Conservation (phyloP, 768 basidiomycete genomes). For the Boletus subcaerulescens region DNA sequence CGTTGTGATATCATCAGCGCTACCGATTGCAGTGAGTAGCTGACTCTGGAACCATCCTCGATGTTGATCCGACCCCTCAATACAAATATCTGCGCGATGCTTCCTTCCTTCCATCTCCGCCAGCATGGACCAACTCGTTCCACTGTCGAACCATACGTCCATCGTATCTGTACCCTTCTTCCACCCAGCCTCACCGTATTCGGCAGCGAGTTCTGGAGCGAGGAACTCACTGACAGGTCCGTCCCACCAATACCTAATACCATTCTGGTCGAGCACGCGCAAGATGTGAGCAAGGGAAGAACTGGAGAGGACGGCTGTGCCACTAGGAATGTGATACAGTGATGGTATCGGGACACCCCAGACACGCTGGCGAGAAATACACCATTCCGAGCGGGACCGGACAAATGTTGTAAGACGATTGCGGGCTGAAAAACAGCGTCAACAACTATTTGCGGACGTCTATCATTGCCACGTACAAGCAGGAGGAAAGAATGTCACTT, state of each 20-base stretch:
- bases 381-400: slow-evolving; percentile 92
- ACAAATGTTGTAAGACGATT: slow-evolving; percentile 88
- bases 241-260: slow-evolving; percentile 89
- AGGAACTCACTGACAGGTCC: slow-evolving; percentile 83
- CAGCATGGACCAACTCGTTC: slow-evolving; percentile 89
- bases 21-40: slow-evolving; percentile 73
- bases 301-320: slow-evolving; percentile 60
- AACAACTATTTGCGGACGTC: not conserved
- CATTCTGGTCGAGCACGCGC: slow-evolving; percentile 63
- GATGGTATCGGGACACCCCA: slow-evolving; percentile 98
- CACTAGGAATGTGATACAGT: slow-evolving; percentile 63
- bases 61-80: slow-evolving; percentile 97
- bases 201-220: slow-evolving; percentile 50
- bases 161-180: slow-evolving; percentile 89
- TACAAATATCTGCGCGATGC: slow-evolving; percentile 75
- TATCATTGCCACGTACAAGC: slow-evolving; percentile 50
- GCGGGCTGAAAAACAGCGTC: slow-evolving; percentile 50
- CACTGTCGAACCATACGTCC: slow-evolving; percentile 99
- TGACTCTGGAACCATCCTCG: slow-evolving; percentile 99
- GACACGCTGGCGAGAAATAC: slow-evolving; percentile 93
- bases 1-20: slow-evolving; percentile 13
- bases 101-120: slow-evolving; percentile 36
- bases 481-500: slow-evolving; percentile 74
- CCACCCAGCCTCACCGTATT: slow-evolving; percentile 51
- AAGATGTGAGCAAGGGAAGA: slow-evolving; percentile 75